Percentiles rank a stretch among this genome's conserved stretches.
Evolutionary conservation across 1,284 basidiomycete genomes (phyloP).

Genomic region (Porogramme epimiltina): DNA sequence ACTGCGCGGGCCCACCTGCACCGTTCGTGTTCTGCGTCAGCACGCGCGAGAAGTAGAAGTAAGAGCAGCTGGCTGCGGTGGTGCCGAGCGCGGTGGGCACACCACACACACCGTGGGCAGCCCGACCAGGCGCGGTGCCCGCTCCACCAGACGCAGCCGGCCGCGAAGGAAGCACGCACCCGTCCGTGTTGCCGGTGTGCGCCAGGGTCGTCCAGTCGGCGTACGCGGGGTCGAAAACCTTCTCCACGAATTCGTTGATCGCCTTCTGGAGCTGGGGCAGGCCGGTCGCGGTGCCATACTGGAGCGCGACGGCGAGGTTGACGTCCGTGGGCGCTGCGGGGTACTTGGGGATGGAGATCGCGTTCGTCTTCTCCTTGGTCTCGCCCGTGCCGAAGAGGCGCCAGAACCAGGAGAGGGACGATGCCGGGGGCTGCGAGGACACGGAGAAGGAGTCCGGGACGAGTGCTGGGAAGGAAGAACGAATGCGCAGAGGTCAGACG

Average conservation of each 20-base stretch:
- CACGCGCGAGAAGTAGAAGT: not conserved
- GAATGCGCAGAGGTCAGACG: not conserved
- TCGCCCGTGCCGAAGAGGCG: conserved; percentile 51
- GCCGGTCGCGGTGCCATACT: conserved; percentile 71
- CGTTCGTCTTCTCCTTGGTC: conserved; percentile 46
- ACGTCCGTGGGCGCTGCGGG: conserved; percentile 48
- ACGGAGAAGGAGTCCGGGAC: conserved; percentile 38
- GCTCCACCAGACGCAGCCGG: too few species aligned
- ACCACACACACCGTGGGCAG: too few species aligned
- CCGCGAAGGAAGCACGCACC: conserved; percentile 32
- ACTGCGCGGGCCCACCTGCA: conserved; percentile 53
- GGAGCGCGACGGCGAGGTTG: conserved; percentile 68
- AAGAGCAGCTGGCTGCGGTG: not conserved
- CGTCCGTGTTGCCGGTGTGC: conserved; percentile 80
- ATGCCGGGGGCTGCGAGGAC: conserved; percentile 29
- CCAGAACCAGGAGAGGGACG: conserved; percentile 64
- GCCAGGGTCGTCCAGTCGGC: conserved; percentile 64
- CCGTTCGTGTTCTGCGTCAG: not conserved
- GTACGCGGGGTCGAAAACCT: conserved; percentile 72
- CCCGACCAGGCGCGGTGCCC: too few species aligned
- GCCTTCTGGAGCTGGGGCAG: conserved; percentile 53
- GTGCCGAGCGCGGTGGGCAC: too few species aligned
- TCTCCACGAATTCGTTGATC: conserved; percentile 58
- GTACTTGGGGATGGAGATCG: conserved; percentile 67
- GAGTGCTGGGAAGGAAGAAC: conserved; percentile 28